Conservation (phyloP, 2,329 filamentous ascomycete genomes). For the Blastomyces silverae region DNA sequence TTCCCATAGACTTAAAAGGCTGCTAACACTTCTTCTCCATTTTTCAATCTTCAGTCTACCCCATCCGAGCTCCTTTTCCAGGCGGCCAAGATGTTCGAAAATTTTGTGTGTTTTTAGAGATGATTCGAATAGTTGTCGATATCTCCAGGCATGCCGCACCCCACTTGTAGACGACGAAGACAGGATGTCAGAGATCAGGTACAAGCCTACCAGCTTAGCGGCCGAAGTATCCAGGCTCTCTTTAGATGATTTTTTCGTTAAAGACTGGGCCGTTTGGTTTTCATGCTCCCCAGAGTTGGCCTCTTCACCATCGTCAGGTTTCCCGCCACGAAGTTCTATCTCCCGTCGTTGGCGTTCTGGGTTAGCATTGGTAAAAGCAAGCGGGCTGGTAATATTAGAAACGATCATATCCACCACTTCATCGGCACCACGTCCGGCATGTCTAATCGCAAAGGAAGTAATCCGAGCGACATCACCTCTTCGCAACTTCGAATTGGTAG, state of each 20-base stretch:
- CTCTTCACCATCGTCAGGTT: slow-evolving; percentile 32
- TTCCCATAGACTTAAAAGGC: slow-evolving; percentile 64
- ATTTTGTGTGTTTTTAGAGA: slow-evolving; percentile 60
- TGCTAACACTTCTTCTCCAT: slow-evolving; percentile 69
- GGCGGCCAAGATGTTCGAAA: slow-evolving; percentile 67
- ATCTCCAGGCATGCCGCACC: slow-evolving; percentile 79
- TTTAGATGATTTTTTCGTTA: slow-evolving; percentile 36
- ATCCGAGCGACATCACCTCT: slow-evolving; percentile 82
- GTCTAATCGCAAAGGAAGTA: slow-evolving; percentile 80
- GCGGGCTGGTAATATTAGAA: slow-evolving; percentile 70
- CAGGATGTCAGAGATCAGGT: slow-evolving; percentile 72
- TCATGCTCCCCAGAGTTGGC: slow-evolving; percentile 29
- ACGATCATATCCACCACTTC: slow-evolving; percentile 89
- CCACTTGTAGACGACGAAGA: slow-evolving; percentile 68
- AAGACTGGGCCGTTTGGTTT: slow-evolving; percentile 25
- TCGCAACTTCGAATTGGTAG: slow-evolving; percentile 63
- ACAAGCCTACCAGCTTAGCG: slow-evolving; percentile 72
- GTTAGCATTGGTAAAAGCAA: slow-evolving; percentile 66
- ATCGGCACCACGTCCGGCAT: slow-evolving; percentile 75
- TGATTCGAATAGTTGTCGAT: slow-evolving; percentile 69
- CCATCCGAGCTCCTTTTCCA: slow-evolving; percentile 68
- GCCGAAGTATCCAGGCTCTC: slow-evolving; percentile 59
- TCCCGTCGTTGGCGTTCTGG: slow-evolving; percentile 37
- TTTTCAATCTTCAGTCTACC: slow-evolving; percentile 75
- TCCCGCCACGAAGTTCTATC: slow-evolving; percentile 19